These are phyloP conservation scores for Solanum verrucosum DNA, from an alignment of 257 asterid genomes.

Conservation along the genomic window DNA sequence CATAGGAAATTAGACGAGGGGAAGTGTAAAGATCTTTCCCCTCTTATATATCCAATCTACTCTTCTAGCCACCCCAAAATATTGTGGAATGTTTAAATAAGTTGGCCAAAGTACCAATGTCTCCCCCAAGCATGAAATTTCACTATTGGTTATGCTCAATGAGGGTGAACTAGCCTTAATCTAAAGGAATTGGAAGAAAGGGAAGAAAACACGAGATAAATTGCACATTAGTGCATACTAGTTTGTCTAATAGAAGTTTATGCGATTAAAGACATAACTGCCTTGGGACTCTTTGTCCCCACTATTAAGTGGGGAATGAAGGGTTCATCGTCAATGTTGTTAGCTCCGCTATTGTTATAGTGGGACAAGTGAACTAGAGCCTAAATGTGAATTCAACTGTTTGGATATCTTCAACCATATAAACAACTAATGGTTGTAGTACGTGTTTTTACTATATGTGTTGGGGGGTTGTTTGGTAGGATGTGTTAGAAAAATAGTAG, in stretches of 20 bases:
- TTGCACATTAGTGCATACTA: background rate
- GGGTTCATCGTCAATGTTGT: background rate
- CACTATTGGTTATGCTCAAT: background rate
- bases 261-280: background rate
- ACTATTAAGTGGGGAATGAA: background rate
- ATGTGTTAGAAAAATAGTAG: background rate
- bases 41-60: background rate
- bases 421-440: background rate
- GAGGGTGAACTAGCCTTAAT: background rate
- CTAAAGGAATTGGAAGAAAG: background rate
- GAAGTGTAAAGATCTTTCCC: background rate
- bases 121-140: background rate
- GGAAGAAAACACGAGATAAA: background rate
- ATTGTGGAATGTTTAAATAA: background rate
- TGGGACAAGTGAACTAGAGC: background rate
- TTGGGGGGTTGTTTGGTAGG: background rate
- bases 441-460: background rate
- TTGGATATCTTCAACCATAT: background rate
- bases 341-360: background rate
- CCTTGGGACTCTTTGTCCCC: background rate
- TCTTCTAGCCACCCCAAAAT: background rate
- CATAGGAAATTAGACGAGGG: background rate
- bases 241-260: background rate
- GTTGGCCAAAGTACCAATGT: background rate
- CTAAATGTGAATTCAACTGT: background rate